These are phyloP conservation scores for Spongiforma sp. DNA, from an alignment of 1,284 basidiomycete species.

Conservation along the genomic window DNA sequence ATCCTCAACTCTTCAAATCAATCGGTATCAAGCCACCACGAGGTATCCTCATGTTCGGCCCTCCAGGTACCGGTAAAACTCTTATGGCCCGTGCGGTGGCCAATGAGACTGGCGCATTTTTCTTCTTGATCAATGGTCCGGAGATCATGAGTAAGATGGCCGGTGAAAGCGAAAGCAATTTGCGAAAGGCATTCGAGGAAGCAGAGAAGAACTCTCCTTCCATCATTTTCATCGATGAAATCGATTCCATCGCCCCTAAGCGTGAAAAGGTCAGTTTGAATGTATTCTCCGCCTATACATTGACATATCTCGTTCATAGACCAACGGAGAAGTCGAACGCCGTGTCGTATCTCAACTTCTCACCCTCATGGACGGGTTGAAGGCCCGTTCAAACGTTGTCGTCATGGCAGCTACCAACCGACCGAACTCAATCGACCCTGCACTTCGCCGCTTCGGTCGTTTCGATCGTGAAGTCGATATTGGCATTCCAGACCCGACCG, in stretches of 20 bases:
- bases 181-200: constrained; percentile 98
- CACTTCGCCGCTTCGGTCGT: constrained; percentile 96
- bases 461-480: constrained; percentile 99
- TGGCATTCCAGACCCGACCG: constrained; percentile 98
- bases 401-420: constrained; percentile 99
- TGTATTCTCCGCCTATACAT: neutral
- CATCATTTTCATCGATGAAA: constrained; percentile 99
- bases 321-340: constrained; percentile 99
- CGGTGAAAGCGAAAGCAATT: constrained; percentile 96
- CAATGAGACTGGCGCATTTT: constrained; percentile 99
- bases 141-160: constrained; percentile 99
- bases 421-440: constrained; percentile 99
- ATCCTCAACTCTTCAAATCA: constrained; percentile 99
- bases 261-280: constrained; percentile 81
- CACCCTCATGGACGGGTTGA: constrained; percentile 98
- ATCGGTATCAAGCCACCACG: constrained; percentile 99
- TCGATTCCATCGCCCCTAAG: constrained; percentile 99
- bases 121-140: constrained; percentile 99
- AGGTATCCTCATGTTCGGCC: constrained; percentile 96
- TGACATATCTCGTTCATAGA: constrained; percentile 53
- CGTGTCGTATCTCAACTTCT: constrained; percentile 98
- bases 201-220: constrained; percentile 99
- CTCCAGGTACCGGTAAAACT: constrained; percentile 97
- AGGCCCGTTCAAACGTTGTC: constrained; percentile 98
- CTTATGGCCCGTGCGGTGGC: constrained; percentile 99